Conservation (phyloP, 1,284 basidiomycete genomes). For the Fomitopsis pinicola region DNA sequence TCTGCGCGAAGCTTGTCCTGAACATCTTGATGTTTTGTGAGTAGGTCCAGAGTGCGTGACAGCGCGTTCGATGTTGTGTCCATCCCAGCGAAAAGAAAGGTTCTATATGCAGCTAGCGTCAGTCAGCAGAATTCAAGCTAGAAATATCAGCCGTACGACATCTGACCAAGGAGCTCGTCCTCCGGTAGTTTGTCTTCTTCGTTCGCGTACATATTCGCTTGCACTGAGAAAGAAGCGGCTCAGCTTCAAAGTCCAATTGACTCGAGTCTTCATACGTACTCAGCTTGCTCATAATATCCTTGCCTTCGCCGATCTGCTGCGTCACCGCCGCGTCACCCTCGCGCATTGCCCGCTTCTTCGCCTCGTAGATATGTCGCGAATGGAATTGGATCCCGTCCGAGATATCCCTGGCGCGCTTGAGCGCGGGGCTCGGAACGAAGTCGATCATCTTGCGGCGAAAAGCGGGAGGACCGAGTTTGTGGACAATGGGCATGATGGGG, state of each 20-base stretch:
- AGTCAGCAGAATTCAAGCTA: background rate
- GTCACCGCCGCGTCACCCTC: conserved; percentile 21
- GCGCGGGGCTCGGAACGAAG: conserved; percentile 10
- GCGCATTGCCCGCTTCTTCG: conserved; percentile 21
- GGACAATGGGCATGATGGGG: conserved; percentile 10
- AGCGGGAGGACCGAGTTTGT: conserved; percentile 5
- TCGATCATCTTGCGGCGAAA: conserved; percentile 13
- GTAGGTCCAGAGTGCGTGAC: conserved; percentile 5
- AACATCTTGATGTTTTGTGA: conserved; percentile 9
- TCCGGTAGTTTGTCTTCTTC: conserved; percentile 23
- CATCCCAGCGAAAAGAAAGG: conserved; percentile 9
- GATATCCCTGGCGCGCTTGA: conserved; percentile 13
- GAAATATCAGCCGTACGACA: conserved; percentile 16
- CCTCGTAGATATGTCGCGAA: conserved; percentile 14
- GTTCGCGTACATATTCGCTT: conserved; percentile 17
- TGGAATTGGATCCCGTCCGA: conserved; percentile 16
- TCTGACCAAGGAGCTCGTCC: conserved; percentile 23
- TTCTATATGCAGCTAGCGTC: background rate
- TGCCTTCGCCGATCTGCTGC: conserved; percentile 25
- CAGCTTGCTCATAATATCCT: conserved; percentile 28
- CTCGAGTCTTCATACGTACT: conserved; percentile 13
- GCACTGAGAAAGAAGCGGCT: background rate
- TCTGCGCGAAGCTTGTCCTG: conserved; percentile 11
- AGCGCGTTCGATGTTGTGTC: conserved; percentile 11
- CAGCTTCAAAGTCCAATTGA: background rate